These are phyloP conservation scores for Alisma plantagoaquatica DNA, from an alignment of 106 monocot species.

Conservation along the genomic window DNA sequence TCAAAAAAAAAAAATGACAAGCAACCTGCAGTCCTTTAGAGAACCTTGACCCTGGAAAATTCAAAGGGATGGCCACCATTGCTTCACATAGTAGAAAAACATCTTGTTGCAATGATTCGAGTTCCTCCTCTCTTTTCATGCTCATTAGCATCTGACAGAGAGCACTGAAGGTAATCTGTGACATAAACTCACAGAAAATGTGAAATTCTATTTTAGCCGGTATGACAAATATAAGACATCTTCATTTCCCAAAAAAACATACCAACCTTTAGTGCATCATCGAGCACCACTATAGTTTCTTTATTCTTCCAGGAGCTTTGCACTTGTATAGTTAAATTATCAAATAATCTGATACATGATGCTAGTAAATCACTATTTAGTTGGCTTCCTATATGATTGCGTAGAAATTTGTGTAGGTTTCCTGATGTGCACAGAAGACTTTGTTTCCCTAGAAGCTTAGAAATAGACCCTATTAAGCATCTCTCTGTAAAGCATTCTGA, in stretches of 20 bases:
- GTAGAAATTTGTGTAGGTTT: conserved; percentile 29
- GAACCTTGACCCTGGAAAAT: conserved; percentile 54
- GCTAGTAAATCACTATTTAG: conserved; percentile 29
- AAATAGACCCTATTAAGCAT: conserved; percentile 41
- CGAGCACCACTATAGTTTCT: conserved; percentile 27
- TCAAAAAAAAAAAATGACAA: background rate
- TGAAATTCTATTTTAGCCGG: too few relatives aligned
- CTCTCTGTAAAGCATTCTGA: conserved; percentile 37
- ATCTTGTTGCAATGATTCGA: conserved; percentile 40
- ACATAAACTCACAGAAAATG: too few relatives aligned
- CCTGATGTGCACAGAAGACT: conserved; percentile 69
- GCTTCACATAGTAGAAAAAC: conserved; percentile 55
- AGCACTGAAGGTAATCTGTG: conserved; percentile 59
- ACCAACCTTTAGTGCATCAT: conserved; percentile 66
- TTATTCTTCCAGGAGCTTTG: conserved; percentile 28
- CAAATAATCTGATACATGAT: conserved; percentile 35
- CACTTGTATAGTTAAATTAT: conserved; percentile 29
- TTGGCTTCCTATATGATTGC: conserved; percentile 30
- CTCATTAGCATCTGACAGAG: conserved; percentile 71
- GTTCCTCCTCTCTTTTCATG: conserved; percentile 32
- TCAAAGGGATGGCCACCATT: conserved; percentile 59
- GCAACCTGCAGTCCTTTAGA: conserved; percentile 52
- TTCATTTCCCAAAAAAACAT: too few relatives aligned
- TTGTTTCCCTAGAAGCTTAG: conserved; percentile 51
- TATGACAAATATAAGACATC: too few relatives aligned